These are phyloP conservation scores for Stemphylium vesicarium DNA, from an alignment of 2,329 filamentous ascomycete genomes.

Conservation along the genomic window DNA sequence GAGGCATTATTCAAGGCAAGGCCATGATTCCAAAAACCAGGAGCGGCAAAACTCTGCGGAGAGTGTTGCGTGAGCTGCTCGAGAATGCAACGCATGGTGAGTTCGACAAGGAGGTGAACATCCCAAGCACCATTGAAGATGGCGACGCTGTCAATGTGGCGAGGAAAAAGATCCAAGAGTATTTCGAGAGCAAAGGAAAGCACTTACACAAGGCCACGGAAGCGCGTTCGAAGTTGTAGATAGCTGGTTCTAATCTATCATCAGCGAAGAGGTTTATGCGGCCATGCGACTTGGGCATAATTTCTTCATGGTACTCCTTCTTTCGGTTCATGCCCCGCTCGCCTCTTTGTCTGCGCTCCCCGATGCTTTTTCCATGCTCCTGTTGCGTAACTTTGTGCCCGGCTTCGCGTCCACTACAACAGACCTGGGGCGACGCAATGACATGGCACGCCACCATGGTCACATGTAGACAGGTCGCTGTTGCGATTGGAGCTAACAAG, in stretches of 20 bases:
- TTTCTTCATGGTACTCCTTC: not conserved
- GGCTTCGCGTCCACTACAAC: too few relatives aligned
- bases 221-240: slow-evolving; percentile 53
- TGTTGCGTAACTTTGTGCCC: too few relatives aligned
- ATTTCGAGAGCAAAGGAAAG: slow-evolving; percentile 65
- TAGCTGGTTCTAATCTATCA: not conserved
- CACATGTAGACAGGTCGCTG: too few relatives aligned
- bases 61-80: slow-evolving; percentile 81
- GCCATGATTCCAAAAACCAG: slow-evolving; percentile 91
- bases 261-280: not conserved
- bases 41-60: slow-evolving; percentile 86
- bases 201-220: slow-evolving; percentile 49
- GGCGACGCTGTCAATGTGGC: slow-evolving; percentile 75
- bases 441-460: too few relatives aligned
- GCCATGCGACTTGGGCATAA: too few relatives aligned
- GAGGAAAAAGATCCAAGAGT: slow-evolving; percentile 72
- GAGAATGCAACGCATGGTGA: slow-evolving; percentile 81
- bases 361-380: too few relatives aligned
- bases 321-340: not conserved
- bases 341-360: too few relatives aligned
- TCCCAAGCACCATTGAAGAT: slow-evolving; percentile 89
- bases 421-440: too few relatives aligned
- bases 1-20: slow-evolving; percentile 82
- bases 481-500: not conserved
- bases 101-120: slow-evolving; percentile 72